Conservation (phyloP, 2,329 filamentous ascomycete species). For the Emergomyces orientalis region DNA sequence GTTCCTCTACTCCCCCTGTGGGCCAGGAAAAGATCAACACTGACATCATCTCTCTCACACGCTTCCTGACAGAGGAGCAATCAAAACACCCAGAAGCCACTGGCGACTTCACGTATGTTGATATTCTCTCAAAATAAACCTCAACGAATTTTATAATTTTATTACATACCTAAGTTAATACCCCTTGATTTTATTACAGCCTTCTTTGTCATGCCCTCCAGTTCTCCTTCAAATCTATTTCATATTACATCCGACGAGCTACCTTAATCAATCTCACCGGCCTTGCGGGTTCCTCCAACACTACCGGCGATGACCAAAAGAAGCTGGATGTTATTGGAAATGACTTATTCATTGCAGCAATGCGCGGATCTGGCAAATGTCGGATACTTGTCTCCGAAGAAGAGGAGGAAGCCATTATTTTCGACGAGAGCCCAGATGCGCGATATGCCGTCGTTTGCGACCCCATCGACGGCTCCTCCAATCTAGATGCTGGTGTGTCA, state of each 20-base stretch:
- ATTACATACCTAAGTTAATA: too few relatives aligned
- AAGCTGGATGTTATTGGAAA: slow-evolving; percentile 99
- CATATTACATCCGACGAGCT: slow-evolving; percentile 96
- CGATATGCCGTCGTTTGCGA: slow-evolving; percentile 95
- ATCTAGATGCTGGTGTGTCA: slow-evolving; percentile 93
- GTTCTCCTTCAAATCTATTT: slow-evolving; percentile 99
- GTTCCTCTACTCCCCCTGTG: slow-evolving; percentile 44
- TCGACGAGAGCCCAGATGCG: slow-evolving; percentile 61
- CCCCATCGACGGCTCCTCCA: slow-evolving; percentile 95
- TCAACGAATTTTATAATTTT: too few relatives aligned
- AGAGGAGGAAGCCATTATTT: slow-evolving; percentile 85
- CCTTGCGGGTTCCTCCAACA: slow-evolving; percentile 88
- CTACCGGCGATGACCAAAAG: slow-evolving; percentile 96
- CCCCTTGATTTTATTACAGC: slow-evolving; percentile 39
- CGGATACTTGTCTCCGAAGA: slow-evolving; percentile 94
- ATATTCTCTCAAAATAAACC: too few relatives aligned
- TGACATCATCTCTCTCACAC: slow-evolving; percentile 88
- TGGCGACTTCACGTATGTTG: slow-evolving; percentile 88
- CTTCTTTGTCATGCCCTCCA: slow-evolving; percentile 94
- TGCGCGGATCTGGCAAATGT: slow-evolving; percentile 86
- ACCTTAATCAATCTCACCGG: slow-evolving; percentile 93
- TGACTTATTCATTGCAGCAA: slow-evolving; percentile 91
- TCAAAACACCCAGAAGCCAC: slow-evolving; percentile 86
- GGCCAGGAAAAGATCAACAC: slow-evolving; percentile 78
- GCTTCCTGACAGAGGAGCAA: slow-evolving; percentile 95